Conservation (phyloP, 306 rosid genomes). For the Ochetophila trinervis region DNA sequence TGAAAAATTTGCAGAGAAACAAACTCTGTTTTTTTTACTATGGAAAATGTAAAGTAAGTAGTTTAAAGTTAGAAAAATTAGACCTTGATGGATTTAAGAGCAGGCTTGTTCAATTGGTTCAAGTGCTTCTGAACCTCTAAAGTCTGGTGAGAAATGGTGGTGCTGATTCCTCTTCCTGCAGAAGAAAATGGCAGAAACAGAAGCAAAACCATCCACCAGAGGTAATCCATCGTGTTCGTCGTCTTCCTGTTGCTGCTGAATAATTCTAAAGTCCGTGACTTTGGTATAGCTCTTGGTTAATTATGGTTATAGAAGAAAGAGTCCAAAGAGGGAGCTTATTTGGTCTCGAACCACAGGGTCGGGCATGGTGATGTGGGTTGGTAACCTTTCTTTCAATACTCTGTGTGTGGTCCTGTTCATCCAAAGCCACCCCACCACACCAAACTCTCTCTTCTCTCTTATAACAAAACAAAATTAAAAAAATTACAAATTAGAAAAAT, state of each 20-base stretch:
- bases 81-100: conserved; percentile 78
- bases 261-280: no score
- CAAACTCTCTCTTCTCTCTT: not conserved
- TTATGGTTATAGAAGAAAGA: no score
- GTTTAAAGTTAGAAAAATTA: not conserved
- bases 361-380: not conserved
- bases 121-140: conserved; percentile 71
- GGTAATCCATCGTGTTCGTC: not conserved
- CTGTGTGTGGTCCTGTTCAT: not conserved
- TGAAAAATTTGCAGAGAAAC: no score
- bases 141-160: conserved; percentile 41
- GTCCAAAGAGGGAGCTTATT: no score
- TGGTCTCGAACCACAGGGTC: no score
- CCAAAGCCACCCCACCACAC: not conserved
- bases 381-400: not conserved
- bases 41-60: not conserved
- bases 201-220: not conserved
- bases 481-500: no score
- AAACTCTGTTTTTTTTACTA: not conserved
- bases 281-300: no score
- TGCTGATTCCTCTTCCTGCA: conserved; percentile 48
- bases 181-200: conserved; percentile 35
- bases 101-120: conserved; percentile 79
- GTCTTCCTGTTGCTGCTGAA: no score
- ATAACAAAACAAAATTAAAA: not conserved